These are phyloP conservation scores for Arthrobotrys sinensis DNA, from an alignment of 2,329 filamentous ascomycete genomes.

Conservation along the genomic window DNA sequence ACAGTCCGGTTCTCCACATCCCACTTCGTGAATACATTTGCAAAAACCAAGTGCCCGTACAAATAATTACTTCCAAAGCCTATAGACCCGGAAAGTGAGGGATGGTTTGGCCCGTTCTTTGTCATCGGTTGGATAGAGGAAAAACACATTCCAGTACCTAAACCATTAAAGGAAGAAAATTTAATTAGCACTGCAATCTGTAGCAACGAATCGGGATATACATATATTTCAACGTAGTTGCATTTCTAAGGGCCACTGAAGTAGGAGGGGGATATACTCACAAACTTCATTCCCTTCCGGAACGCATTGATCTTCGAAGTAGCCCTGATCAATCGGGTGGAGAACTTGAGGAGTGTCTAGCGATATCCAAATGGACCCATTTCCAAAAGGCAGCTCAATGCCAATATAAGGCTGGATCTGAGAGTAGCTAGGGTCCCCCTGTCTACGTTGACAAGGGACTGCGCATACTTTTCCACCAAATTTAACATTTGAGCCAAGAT, in stretches of 20 bases:
- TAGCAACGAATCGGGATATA: too few species aligned
- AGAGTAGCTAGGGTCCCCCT: background rate
- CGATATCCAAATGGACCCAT: background rate
- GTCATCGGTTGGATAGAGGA: background rate
- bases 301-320: too few species aligned
- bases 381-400: background rate
- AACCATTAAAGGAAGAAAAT: too few species aligned
- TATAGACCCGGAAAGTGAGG: too few species aligned
- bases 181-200: too few species aligned
- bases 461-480: background rate
- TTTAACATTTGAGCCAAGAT: background rate
- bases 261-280: too few species aligned
- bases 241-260: too few species aligned
- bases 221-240: too few species aligned
- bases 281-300: too few species aligned
- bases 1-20: background rate
- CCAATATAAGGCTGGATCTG: background rate
- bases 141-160: background rate
- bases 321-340: too few species aligned
- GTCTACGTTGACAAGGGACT: background rate
- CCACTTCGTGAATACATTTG: constrained; percentile 15
- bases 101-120: background rate
- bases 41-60: constrained; percentile 11
- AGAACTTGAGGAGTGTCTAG: background rate
- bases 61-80: background rate